Percentiles rank a stretch among this genome's conserved stretches.
These are phyloP conservation scores for Lodderomyces parapsilosis DNA, from an alignment of 1,139 yeast genomes.

Conservation along the genomic window DNA sequence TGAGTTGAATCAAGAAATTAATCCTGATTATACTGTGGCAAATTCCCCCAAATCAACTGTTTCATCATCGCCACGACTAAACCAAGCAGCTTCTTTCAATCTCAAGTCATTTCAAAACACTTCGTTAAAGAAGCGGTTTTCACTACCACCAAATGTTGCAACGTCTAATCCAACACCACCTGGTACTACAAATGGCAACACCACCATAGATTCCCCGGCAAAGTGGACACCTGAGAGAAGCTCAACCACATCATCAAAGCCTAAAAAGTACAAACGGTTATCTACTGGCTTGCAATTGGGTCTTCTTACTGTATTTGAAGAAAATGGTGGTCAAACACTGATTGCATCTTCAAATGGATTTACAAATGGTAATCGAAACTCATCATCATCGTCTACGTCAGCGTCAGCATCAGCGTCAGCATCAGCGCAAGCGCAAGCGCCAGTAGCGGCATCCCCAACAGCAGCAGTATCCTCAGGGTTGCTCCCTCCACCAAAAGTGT, in stretches of 20 bases:
- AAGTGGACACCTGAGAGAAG: neutral
- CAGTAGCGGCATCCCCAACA: neutral
- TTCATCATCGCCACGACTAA: conserved; percentile 15
- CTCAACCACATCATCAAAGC: neutral
- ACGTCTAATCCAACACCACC: neutral
- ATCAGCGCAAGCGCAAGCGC: neutral
- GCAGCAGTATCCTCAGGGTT: neutral
- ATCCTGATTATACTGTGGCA: conserved; percentile 10
- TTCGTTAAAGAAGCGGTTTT: conserved; percentile 27
- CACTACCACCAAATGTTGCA: conserved; percentile 20
- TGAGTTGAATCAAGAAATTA: conserved; percentile 28
- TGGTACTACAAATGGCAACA: neutral
- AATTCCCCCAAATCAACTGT: conserved; percentile 14
- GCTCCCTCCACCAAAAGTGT: conserved; percentile 9
- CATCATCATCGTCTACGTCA: conserved; percentile 1
- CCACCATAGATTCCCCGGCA: neutral
- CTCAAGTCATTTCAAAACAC: conserved; percentile 39
- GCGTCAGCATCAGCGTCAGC: neutral
- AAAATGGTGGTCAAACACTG: conserved; percentile 15
- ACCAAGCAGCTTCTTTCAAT: conserved; percentile 19
- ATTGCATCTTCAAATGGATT: neutral
- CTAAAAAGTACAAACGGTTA: conserved; percentile 29
- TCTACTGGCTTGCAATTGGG: conserved; percentile 45
- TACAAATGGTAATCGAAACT: conserved; percentile 3
- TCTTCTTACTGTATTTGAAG: conserved; percentile 41